Conservation (phyloP, 2,329 filamentous ascomycete species). For the Aspergillus transmontanensis region DNA sequence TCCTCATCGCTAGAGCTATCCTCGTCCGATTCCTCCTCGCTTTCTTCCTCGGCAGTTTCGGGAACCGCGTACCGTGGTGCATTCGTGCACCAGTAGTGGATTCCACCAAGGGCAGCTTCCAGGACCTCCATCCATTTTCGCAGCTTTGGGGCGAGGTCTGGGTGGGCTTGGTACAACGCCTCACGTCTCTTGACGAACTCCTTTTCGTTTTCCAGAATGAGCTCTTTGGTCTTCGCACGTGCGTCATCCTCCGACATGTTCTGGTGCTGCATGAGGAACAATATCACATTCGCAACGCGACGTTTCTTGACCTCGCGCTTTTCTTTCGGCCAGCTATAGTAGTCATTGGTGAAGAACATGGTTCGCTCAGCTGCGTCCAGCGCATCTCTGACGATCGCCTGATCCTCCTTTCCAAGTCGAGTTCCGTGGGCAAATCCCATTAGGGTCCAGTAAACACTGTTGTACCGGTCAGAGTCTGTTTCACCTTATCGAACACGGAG, state of each 20-base stretch:
- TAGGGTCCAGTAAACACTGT: constrained; percentile 16
- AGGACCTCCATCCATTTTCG: constrained; percentile 17
- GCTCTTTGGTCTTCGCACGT: constrained; percentile 11
- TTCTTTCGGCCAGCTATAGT: constrained; percentile 19
- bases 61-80: constrained; percentile 11
- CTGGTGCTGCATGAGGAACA: constrained; percentile 15
- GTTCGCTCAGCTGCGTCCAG: constrained; percentile 15
- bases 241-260: constrained; percentile 15
- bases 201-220: constrained; percentile 14
- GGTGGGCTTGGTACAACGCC: constrained; percentile 11
- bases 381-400: constrained; percentile 13
- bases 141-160: constrained; percentile 10
- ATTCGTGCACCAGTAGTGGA: constrained; percentile 17
- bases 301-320: constrained; percentile 11
- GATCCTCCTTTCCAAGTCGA: constrained; percentile 15
- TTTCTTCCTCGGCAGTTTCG: constrained; percentile 6
- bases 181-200: constrained; percentile 14
- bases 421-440: constrained; percentile 18
- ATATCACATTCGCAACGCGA: constrained; percentile 15
- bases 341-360: constrained; percentile 20
- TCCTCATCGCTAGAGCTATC: background rate
- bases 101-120: constrained; percentile 12
- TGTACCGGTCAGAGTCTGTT: background rate
- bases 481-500: background rate
- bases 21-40: constrained; percentile 7